Evolutionary conservation across 1,139 yeast species (phyloP), one percentile per base, ranked within the genome.

Genomic region (Hemisphaericaspora subhashii): DNA sequence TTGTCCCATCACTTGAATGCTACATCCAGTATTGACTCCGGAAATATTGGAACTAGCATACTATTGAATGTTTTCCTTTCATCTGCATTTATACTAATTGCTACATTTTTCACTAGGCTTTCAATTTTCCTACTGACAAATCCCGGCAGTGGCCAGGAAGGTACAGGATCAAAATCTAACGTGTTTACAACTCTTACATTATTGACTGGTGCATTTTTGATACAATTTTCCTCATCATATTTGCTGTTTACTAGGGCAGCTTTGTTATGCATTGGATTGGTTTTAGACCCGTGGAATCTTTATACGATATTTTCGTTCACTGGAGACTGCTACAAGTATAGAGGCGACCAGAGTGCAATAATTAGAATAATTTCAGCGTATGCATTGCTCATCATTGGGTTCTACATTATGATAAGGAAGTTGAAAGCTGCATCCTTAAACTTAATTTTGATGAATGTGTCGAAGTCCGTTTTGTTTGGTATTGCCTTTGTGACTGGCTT

Each of bases 221-320:
- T 45, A 18, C 55, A 38, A 37, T 41, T 47, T 27, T 50, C 54
- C 16, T 40, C 61, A 1, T 44, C 51, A 16, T 43, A 54, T 12
- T 48, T 62, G 25, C 52, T 63, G 1, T 42, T 56, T 6, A 49
- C 48, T 31, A 44, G 68, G 22, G 38, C 59, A 3, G 44, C 59
- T 2, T 57, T 56, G 36, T 38, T 64, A 10, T 50, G 46, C 22
- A 45, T 65, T 24, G 66, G 66, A 5, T 51, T 64, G 14, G 60
- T 56, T 39, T 42, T 62, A 41, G 57, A 62, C 42, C 57, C 51
- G 12, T 52, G 55, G 47, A 63, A 58, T 35, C 41, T 55, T 10
- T 64, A 61, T 45, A 58, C 68, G 1, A 44, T 56, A 13, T 32
- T 55, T 22, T 51, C 60, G 24, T 53, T 62, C 28, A 25, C 55